phyloP scores from a whole-genome alignment of 306 rosid species.

The Rosa chinensis region DNA sequence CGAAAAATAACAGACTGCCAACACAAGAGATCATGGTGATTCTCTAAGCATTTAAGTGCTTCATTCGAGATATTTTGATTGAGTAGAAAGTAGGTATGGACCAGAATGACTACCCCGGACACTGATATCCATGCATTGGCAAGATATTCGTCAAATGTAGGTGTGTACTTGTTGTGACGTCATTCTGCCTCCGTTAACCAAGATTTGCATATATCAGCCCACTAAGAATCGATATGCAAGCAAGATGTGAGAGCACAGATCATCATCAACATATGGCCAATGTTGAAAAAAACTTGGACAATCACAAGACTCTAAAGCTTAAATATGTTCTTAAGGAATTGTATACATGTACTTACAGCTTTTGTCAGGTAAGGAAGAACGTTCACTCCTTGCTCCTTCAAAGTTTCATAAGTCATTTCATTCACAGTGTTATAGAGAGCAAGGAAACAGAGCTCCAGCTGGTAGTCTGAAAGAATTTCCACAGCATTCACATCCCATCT shows the following conservation, averaged over 20 bases:
- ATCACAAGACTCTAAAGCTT: neutral
- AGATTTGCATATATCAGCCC: conserved; percentile 58
- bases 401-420: conserved; percentile 43
- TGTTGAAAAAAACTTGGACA: neutral
- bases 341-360: conserved; percentile 28
- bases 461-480: conserved; percentile 42
- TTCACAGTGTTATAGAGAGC: conserved; percentile 65
- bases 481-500: conserved; percentile 60
- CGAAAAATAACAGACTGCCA: conserved; percentile 49
- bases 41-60: conserved; percentile 32
- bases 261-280: neutral
- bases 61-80: conserved; percentile 34
- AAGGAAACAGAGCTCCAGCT: conserved; percentile 50
- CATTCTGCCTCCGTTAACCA: conserved; percentile 54
- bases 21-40: conserved; percentile 28
- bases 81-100: conserved; percentile 41
- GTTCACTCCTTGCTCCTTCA: conserved; percentile 37
- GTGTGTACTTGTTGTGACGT: conserved; percentile 31
- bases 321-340: neutral
- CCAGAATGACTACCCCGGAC: conserved; percentile 35
- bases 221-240: conserved; percentile 25
- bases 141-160: conserved; percentile 43
- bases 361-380: conserved; percentile 48
- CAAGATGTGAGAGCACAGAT: neutral
- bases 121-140: conserved; percentile 50